A percentile compares a stretch with the other conserved stretches of the same genome.
phyloP scores from a whole-genome alignment of 805 yeast genomes.

The Metschnikowia proteae region DNA sequence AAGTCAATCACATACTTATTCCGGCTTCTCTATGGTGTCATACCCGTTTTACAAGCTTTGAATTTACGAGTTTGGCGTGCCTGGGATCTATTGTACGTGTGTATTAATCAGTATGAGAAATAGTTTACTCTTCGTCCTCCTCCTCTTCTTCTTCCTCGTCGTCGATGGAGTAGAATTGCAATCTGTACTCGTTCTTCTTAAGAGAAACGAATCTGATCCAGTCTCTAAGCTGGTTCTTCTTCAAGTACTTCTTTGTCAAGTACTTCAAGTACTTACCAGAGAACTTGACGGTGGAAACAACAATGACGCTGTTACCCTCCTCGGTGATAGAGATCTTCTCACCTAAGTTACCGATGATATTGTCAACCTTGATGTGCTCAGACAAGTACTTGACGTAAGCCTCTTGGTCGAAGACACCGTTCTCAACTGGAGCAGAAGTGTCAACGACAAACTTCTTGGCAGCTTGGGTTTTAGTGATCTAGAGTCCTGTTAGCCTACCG shows the following conservation, averaged over 20 bases:
- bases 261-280: conserved; percentile 99
- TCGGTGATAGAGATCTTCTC: conserved; percentile 83
- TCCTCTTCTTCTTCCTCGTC: conserved; percentile 67
- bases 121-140: conserved; percentile 13
- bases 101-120: neutral
- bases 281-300: conserved; percentile 91
- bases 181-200: conserved; percentile 92
- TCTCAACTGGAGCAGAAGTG: conserved; percentile 94
- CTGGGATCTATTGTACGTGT: neutral
- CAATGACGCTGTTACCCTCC: conserved; percentile 85
- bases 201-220: conserved; percentile 99
- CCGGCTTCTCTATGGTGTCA: too few relatives aligned
- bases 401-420: conserved; percentile 96
- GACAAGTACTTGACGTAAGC: conserved; percentile 96
- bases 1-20: too few relatives aligned
- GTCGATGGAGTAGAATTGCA: conserved; percentile 98
- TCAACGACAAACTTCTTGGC: conserved; percentile 92
- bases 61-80: neutral
- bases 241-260: conserved; percentile 99
- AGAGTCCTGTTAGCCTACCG: conserved; percentile 69
- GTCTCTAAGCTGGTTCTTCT: conserved; percentile 99
- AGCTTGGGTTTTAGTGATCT: conserved; percentile 74
- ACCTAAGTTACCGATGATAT: conserved; percentile 95
- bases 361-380: conserved; percentile 99
- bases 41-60: too few relatives aligned